Base-by-base conservation (phyloP, 768 basidiomycete genomes). In the Naganishia vaughanmartiniae region DNA sequence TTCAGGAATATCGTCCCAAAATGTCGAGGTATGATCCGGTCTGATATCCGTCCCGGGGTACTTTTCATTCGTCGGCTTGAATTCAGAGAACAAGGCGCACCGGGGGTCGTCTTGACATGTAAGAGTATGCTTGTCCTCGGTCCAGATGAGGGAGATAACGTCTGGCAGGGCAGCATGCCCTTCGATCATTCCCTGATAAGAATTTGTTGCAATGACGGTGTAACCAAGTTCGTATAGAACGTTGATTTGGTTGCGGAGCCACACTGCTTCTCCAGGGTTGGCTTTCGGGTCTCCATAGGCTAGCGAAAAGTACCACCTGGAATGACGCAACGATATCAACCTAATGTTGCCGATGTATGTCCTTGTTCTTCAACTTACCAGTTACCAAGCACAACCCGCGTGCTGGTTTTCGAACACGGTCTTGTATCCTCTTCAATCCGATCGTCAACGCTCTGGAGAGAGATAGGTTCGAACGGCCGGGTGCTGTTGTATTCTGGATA, bases 141-240 rank as follows among this genome's bases (percentile, higher is more conserved):
- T 74, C 77, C 78, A 79, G 31, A 79, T 67, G 11, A 73, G 30
- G n/a, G 72, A 73, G 42, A 78, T 77, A 26, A 78, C 75, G 58
- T 79, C 77, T 14, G 80, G 80, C 75, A 81, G 74, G 67, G 78
- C 77, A 55, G 77, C 76, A 31, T 77, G 75, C 2, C 74, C 74
- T 15, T 72, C 46, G 21, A 79, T 69, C 77, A 77, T 77, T 46
- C 76, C 69, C 54, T 75, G 26, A 58, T 74, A 46, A 72, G 72
- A 4, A 69, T 77, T 39, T 46, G 75, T 66, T 48, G 77, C 60
- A 70, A 77, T 19, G 70, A 77, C 17, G 68, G 76, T 65, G 72
- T 78, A 26, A 72, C 77, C 54, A 51, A 72, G 9, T 70, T 77
- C 34, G 54, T 65, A 12, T 70, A 74, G 60, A 69, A 76, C 70